Conservation (phyloP, 1,284 basidiomycete genomes). For the Trametes sp. region DNA sequence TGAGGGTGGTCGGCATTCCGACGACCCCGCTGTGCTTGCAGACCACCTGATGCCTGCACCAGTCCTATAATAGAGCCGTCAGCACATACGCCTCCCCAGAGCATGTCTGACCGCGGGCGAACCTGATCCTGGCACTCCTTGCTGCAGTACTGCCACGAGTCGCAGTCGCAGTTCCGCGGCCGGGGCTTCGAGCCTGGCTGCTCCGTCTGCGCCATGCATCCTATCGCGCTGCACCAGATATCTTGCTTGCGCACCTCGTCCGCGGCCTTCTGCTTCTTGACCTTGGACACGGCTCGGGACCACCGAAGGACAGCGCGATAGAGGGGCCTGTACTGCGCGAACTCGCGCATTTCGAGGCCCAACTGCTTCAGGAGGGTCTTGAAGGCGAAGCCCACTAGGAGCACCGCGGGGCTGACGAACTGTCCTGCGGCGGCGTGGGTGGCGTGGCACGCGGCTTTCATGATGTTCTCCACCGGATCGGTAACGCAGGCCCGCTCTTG, state of each 20-base stretch:
- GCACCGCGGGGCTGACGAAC: conserved; percentile 1
- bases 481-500: neutral
- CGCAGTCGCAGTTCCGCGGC: neutral
- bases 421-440: neutral
- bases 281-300: neutral
- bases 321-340: neutral
- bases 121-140: neutral
- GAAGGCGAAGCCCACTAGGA: conserved; percentile 1
- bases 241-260: too few relatives aligned
- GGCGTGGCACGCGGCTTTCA: neutral
- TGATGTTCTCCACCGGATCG: neutral
- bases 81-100: neutral
- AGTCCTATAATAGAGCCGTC: neutral
- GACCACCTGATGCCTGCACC: neutral
- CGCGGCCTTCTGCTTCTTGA: too few relatives aligned
- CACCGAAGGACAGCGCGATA: neutral
- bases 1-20: neutral
- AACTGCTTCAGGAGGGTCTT: neutral
- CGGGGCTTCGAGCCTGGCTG: neutral
- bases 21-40: neutral
- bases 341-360: neutral
- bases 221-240: neutral
- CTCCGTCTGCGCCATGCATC: neutral
- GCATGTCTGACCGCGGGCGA: neutral
- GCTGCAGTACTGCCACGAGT: neutral